phyloP scores from a whole-genome alignment of 768 basidiomycete species.

The Piloderma croceum region DNA sequence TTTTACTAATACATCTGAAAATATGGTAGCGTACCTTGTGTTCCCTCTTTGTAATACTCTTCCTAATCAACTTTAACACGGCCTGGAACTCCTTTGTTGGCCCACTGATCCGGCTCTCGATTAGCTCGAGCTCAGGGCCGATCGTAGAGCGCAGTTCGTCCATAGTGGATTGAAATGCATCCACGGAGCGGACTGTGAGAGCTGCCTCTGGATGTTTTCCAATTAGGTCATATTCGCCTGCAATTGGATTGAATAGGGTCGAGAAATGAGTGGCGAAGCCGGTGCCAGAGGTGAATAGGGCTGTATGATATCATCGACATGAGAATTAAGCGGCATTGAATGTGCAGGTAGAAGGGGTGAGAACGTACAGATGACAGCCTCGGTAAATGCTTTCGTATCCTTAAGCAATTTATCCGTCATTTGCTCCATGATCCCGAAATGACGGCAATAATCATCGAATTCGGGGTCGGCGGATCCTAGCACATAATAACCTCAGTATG shows the following conservation, averaged over 20 bases:
- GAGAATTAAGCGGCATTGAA: constrained; percentile 2
- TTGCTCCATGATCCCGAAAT: constrained; percentile 72
- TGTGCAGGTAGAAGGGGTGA: background rate
- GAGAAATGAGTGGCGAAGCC: constrained; percentile 62
- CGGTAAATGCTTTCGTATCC: constrained; percentile 83
- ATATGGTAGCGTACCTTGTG: constrained; percentile 64
- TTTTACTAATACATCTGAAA: background rate
- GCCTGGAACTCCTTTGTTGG: constrained; percentile 88
- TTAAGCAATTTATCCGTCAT: constrained; percentile 88
- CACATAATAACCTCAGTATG: constrained; percentile 1
- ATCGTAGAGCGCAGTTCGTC: constrained; percentile 77
- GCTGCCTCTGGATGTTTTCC: constrained; percentile 73
- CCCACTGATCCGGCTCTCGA: constrained; percentile 76
- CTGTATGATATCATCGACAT: constrained; percentile 28
- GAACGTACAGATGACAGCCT: constrained; percentile 67
- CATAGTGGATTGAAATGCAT: constrained; percentile 65
- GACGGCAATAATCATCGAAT: constrained; percentile 80
- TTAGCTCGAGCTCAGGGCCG: constrained; percentile 88
- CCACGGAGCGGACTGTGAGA: constrained; percentile 74
- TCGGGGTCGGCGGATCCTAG: constrained; percentile 80
- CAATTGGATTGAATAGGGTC: constrained; percentile 57
- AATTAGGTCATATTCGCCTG: constrained; percentile 73
- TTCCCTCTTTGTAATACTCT: constrained; percentile 92
- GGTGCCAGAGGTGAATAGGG: constrained; percentile 59
- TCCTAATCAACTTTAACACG: constrained; percentile 83